Percentiles rank a stretch among this genome's conserved stretches.
Evolutionary conservation across 345 rosid species (phyloP).

Genomic region (Brassica rapa): DNA sequence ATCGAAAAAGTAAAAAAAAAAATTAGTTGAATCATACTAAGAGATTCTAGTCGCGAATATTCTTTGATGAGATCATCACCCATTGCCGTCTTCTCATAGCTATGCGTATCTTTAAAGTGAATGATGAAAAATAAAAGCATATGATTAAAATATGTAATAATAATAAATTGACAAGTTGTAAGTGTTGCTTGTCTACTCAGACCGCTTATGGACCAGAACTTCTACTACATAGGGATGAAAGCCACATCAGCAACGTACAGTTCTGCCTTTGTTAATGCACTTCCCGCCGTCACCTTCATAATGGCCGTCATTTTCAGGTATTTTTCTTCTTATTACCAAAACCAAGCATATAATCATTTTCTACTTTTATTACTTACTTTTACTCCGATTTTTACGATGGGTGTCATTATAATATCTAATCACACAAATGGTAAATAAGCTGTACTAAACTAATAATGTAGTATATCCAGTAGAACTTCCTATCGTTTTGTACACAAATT

Average conservation of each 20-base stretch:
- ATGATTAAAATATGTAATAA: not conserved
- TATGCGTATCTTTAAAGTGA: slow-evolving; percentile 7
- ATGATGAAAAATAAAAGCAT: slow-evolving; percentile 29
- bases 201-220: slow-evolving; percentile 89
- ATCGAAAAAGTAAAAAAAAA: not conserved
- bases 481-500: not conserved
- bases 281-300: slow-evolving; percentile 86
- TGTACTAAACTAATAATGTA: not conserved
- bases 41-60: slow-evolving; percentile 17
- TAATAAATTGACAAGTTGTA: not conserved
- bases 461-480: not conserved
- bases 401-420: not conserved
- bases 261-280: slow-evolving; percentile 66
- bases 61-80: slow-evolving; percentile 29
- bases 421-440: not conserved
- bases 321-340: not conserved
- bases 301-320: slow-evolving; percentile 89
- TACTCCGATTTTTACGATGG: not conserved
- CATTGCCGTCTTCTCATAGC: slow-evolving; percentile 8
- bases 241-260: slow-evolving; percentile 83
- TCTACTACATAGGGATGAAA: slow-evolving; percentile 82
- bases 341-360: slow-evolving; percentile 5
- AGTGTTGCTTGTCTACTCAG: slow-evolving; percentile 45
- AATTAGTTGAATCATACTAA: not conserved
- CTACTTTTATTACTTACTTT: not conserved